phyloP scores from a whole-genome alignment of 2,329 filamentous ascomycete species.

The Lasiodiplodia sp. region DNA sequence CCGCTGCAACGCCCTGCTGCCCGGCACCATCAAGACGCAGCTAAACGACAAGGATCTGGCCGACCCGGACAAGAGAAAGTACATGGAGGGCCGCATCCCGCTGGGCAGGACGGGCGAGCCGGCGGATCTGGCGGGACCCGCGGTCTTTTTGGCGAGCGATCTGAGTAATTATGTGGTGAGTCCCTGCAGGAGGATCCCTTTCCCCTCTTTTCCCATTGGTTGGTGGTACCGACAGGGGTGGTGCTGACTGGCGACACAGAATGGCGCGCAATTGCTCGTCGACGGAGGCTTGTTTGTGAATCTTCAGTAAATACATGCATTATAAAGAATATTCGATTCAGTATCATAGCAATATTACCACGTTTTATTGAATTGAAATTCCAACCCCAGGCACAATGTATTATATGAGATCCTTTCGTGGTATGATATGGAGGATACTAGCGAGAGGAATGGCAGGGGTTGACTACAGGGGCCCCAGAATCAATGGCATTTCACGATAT shows the following conservation, averaged over 20 bases:
- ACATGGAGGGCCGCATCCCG: constrained; percentile 84
- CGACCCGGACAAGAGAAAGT: constrained; percentile 73
- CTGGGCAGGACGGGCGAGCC: constrained; percentile 76
- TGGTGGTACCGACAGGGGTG: constrained; percentile 1
- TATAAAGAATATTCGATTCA: neutral
- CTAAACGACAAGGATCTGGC: constrained; percentile 82
- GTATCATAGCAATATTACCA: neutral
- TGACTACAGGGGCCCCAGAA: too few species aligned
- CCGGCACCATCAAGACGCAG: constrained; percentile 83
- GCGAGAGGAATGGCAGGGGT: too few species aligned
- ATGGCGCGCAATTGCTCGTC: constrained; percentile 81
- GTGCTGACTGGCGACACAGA: constrained; percentile 49
- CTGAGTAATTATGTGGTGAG: constrained; percentile 60
- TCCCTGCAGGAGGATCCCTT: constrained; percentile 1
- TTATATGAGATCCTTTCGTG: too few species aligned
- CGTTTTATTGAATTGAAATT: neutral
- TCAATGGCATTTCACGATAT: too few species aligned
- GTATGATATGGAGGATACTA: too few species aligned
- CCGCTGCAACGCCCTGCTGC: constrained; percentile 82
- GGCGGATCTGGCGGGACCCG: constrained; percentile 80
- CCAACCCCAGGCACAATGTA: too few species aligned
- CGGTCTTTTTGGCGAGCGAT: constrained; percentile 82
- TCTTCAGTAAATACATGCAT: constrained; percentile 68
- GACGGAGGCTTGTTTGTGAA: constrained; percentile 92
- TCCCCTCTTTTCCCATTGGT: neutral